A percentile compares a stretch with the other conserved stretches of the same genome.
Conservation (phyloP, 176 grass and related monocot genomes). For the Cenchrus americanus region DNA sequence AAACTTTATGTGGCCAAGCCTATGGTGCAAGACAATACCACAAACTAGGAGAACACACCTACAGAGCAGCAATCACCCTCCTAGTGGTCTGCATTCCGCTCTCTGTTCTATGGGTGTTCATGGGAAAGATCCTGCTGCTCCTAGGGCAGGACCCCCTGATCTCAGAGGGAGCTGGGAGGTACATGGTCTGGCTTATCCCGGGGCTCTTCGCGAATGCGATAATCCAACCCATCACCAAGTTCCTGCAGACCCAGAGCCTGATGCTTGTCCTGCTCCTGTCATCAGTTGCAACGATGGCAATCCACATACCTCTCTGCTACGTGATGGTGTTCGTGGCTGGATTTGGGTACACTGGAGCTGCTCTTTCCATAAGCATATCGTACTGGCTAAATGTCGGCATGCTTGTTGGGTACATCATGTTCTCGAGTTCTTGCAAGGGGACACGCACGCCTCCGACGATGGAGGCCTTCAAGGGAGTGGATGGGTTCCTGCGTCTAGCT, state of each 20-base stretch:
- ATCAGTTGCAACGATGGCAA: conserved; percentile 44
- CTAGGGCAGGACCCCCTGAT: conserved; percentile 72
- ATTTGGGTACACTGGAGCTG: conserved; percentile 61
- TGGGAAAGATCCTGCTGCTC: conserved; percentile 69
- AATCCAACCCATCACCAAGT: conserved; percentile 66
- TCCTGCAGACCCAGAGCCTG: conserved; percentile 75
- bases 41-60: conserved; percentile 61
- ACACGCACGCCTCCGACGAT: conserved; percentile 51
- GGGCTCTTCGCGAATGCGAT: conserved; percentile 61
- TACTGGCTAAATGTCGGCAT: conserved; percentile 67
- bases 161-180: conserved; percentile 55
- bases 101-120: conserved; percentile 65
- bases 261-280: conserved; percentile 53
- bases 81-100: conserved; percentile 63
- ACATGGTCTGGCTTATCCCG: conserved; percentile 76
- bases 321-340: conserved; percentile 61
- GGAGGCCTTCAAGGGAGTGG: conserved; percentile 60
- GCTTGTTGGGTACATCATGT: conserved; percentile 57
- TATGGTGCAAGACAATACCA: conserved; percentile 72
- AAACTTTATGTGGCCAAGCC: conserved; percentile 83
- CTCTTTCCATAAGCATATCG: conserved; percentile 67
- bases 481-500: conserved; percentile 66
- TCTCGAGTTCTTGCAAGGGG: conserved; percentile 60
- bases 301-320: conserved; percentile 80
- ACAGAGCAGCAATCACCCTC: conserved; percentile 67